Percentiles rank a stretch among this genome's conserved stretches.
phyloP scores from a whole-genome alignment of 805 yeast species.

The Blastobotrys peoriensis region DNA sequence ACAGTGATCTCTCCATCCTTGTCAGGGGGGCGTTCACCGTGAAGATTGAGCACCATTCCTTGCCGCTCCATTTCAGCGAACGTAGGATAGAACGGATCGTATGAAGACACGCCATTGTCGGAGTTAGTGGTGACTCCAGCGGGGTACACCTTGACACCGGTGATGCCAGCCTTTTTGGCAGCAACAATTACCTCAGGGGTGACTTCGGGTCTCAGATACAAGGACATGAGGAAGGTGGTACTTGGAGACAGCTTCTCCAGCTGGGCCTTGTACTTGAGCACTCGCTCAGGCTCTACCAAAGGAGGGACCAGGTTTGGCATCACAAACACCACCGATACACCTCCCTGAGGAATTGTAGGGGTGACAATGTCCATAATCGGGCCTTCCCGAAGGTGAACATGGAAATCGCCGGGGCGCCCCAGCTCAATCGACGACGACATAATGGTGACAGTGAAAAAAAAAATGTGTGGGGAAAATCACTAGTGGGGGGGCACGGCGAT shows the following conservation, averaged over 20 bases:
- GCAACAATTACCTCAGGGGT: constrained; percentile 80
- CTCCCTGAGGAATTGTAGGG: constrained; percentile 88
- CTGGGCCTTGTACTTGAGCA: constrained; percentile 57
- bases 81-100: constrained; percentile 79
- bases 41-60: constrained; percentile 74
- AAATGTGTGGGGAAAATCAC: too few species aligned
- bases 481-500: too few species aligned
- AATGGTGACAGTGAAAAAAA: too few species aligned
- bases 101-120: constrained; percentile 83
- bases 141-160: constrained; percentile 95
- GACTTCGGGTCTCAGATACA: constrained; percentile 69
- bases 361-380: constrained; percentile 86
- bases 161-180: constrained; percentile 65
- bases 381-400: constrained; percentile 94
- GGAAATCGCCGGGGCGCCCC: constrained; percentile 60
- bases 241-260: constrained; percentile 65
- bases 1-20: constrained; percentile 64
- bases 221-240: constrained; percentile 87
- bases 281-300: constrained; percentile 67
- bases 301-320: constrained; percentile 98
- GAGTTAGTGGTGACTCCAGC: constrained; percentile 99
- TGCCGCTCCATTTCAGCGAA: constrained; percentile 83
- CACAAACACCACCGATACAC: constrained; percentile 82
- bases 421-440: constrained; percentile 23
- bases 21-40: constrained; percentile 87